phyloP scores from a whole-genome alignment of 352 stramenopile species.

The Hyphochytrium catenoides region DNA sequence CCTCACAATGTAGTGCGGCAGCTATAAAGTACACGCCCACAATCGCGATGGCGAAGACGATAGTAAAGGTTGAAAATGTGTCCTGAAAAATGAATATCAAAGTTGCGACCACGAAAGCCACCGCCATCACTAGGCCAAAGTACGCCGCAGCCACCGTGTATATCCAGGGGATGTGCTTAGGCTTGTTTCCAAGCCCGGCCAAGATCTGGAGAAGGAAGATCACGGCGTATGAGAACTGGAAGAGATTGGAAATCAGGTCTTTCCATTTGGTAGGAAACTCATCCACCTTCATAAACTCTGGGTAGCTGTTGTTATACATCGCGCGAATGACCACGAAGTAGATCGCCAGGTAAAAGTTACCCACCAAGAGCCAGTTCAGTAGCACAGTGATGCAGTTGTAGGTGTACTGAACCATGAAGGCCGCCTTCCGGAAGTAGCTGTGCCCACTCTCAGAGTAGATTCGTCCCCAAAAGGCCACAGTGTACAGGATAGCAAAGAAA shows the following conservation, averaged over 20 bases:
- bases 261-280: slow-evolving; percentile 6
- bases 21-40: slow-evolving; percentile 8
- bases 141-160: slow-evolving; percentile 4
- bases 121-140: background rate
- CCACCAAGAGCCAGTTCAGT: slow-evolving; percentile 7
- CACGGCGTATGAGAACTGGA: slow-evolving; percentile 4
- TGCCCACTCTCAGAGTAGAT: slow-evolving; percentile 14
- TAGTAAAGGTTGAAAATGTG: slow-evolving; percentile 5
- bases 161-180: slow-evolving; percentile 9
- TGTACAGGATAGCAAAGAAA: slow-evolving; percentile 15
- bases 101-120: background rate
- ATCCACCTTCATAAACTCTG: too few species aligned
- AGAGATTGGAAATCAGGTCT: slow-evolving; percentile 5
- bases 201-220: slow-evolving; percentile 8
- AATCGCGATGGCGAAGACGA: slow-evolving; percentile 6
- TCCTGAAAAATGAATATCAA: slow-evolving; percentile 4
- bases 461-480: slow-evolving; percentile 12
- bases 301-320: slow-evolving; percentile 8
- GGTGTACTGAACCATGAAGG: slow-evolving; percentile 10
- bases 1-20: slow-evolving; percentile 6
- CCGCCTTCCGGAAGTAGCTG: slow-evolving; percentile 11
- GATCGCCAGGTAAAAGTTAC: slow-evolving; percentile 9
- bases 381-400: slow-evolving; percentile 12
- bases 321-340: slow-evolving; percentile 7
- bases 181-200: slow-evolving; percentile 8